phyloP scores from a whole-genome alignment of 2,329 filamentous ascomycete genomes.

The Dothiorella sarmentorum region DNA sequence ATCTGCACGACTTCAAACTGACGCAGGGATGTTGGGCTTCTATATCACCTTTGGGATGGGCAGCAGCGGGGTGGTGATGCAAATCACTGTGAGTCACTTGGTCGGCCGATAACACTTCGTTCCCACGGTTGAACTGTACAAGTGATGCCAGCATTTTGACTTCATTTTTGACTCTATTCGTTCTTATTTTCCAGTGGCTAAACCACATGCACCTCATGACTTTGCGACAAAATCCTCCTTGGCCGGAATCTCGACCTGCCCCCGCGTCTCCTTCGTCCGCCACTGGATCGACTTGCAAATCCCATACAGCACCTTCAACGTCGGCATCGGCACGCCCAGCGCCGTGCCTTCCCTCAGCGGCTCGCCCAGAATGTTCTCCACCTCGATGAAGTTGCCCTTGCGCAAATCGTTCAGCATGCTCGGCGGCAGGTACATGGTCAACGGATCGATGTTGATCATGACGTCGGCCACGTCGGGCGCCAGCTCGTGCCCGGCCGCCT shows the following conservation, averaged over 20 bases:
- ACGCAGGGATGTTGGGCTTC: background rate
- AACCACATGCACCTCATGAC: background rate
- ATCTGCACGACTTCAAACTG: background rate
- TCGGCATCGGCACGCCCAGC: conserved; percentile 50
- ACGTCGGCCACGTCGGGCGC: conserved; percentile 43
- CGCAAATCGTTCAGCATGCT: conserved; percentile 55
- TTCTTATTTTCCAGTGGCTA: too few relatives aligned
- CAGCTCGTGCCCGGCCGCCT: conserved; percentile 43
- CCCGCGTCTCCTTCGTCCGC: conserved; percentile 45
- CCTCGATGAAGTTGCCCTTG: conserved; percentile 56
- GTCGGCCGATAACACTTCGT: background rate
- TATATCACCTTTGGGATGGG: background rate
- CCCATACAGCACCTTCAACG: conserved; percentile 48
- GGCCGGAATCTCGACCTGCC: conserved; percentile 33
- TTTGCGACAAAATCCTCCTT: conserved; percentile 20
- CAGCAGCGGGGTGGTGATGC: too few relatives aligned
- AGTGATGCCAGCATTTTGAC: background rate
- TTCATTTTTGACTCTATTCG: background rate
- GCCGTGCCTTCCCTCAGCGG: conserved; percentile 51
- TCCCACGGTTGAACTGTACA: background rate
- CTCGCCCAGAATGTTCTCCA: conserved; percentile 56
- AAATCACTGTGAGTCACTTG: conserved; percentile 1
- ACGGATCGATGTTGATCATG: conserved; percentile 50
- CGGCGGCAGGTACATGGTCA: conserved; percentile 49
- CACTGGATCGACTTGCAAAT: conserved; percentile 50